Base-by-base conservation (phyloP, 306 rosid species). In the Ceratonia siliqua region DNA sequence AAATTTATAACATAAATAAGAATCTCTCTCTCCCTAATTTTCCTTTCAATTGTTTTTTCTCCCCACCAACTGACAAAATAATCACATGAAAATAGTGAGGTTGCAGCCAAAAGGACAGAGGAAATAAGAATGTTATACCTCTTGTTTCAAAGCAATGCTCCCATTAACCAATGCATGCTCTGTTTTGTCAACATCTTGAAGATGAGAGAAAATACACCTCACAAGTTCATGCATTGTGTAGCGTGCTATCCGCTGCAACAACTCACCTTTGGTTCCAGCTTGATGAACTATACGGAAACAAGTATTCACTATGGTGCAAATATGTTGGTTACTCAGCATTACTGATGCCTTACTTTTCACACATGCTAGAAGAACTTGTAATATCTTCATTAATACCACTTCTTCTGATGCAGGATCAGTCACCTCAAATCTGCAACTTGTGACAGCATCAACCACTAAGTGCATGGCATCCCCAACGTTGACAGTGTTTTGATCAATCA, bases 351-450 rank as follows among this genome's bases (percentile, higher is more conserved):
- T 95, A 79, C 90, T 90, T 87, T 89, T 95, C 88, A 90, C 79
- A 85, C 98, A 95, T 61, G 98, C 93, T 66, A 95, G 87, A 75
- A 95, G 93, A 82, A 92, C 96, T 85, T 95, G 99, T 14, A 95
- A 82, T 83, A 92, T 95, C 85, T 90, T 95, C 98, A 90, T 90
- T 63, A 95, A 77, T 21, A 92, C 96, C 77, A 92, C 97, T 87
- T 92, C 98, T 82, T 95, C 99, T 36, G 98, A 92, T 79, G 87
- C 97, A 78, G 99, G 96, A 89, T 95, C 99, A 49, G 97, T 95
- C 84, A 95, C 96, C 85, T 95, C 98, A 85, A 95, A 95, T 76
- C 99, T 85, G 82, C 99, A 95, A 62, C 99, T 92, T 25, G 98
- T 92, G 72, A 92, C 89, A 73, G 97, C 97, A 82, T 95, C 99